These are phyloP conservation scores for Hypoxylon rubiginosum DNA, from an alignment of 2,329 filamentous ascomycete species.

Conservation along the genomic window DNA sequence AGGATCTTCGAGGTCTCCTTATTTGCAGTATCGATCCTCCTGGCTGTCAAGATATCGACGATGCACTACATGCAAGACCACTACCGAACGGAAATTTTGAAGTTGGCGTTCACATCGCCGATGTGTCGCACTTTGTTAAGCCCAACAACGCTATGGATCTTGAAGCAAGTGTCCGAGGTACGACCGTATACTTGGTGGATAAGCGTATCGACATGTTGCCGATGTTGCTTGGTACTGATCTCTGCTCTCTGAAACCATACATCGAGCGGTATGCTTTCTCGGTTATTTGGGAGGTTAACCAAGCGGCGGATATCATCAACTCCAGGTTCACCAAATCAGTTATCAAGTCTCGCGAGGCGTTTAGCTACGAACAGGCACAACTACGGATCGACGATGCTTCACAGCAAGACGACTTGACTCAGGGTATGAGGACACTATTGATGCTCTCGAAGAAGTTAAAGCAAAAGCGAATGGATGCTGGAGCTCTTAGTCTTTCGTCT, in stretches of 20 bases:
- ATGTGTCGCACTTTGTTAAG: conserved; percentile 99
- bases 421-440: conserved; percentile 88
- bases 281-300: conserved; percentile 88
- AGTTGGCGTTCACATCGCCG: conserved; percentile 97
- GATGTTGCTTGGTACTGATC: conserved; percentile 92
- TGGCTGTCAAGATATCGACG: conserved; percentile 97
- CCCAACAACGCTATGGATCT: conserved; percentile 97
- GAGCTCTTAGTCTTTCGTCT: conserved; percentile 94
- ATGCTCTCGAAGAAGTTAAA: conserved; percentile 92
- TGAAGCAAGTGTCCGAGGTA: conserved; percentile 93
- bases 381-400: conserved; percentile 90
- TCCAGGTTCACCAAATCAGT: conserved; percentile 97
- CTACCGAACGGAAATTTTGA: conserved; percentile 95
- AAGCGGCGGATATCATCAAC: conserved; percentile 85
- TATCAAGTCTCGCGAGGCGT: conserved; percentile 95
- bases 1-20: conserved; percentile 85
- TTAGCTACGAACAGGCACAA: conserved; percentile 97
- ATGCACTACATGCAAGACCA: conserved; percentile 88
- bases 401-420: conserved; percentile 89
- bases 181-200: conserved; percentile 96
- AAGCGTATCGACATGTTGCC: conserved; percentile 99
- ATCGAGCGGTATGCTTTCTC: conserved; percentile 95
- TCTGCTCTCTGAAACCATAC: conserved; percentile 96
- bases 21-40: conserved; percentile 98
- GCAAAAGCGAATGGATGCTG: conserved; percentile 96